phyloP scores from a whole-genome alignment of 1,284 basidiomycete genomes.

The Marasmius tenuissimus region DNA sequence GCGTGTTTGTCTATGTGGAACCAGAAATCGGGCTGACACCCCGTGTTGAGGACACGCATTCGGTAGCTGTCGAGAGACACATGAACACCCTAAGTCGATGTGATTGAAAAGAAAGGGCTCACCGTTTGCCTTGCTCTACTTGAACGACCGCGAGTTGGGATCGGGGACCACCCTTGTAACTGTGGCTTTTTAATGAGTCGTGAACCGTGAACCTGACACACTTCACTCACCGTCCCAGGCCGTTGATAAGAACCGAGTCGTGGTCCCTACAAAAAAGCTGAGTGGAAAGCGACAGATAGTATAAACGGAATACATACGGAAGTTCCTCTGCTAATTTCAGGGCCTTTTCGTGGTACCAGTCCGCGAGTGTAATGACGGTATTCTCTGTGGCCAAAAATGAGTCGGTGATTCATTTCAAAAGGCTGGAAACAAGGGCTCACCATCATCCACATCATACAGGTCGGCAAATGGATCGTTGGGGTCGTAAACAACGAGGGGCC shows the following conservation, averaged over 20 bases:
- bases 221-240: conserved; percentile 34
- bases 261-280: conserved; percentile 19
- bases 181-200: background rate
- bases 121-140: conserved; percentile 25
- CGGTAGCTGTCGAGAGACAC: conserved; percentile 23
- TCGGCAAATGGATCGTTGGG: conserved; percentile 11
- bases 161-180: conserved; percentile 16
- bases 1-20: conserved; percentile 43
- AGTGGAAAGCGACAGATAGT: background rate
- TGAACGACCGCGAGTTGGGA: conserved; percentile 28
- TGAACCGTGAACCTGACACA: background rate
- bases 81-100: background rate
- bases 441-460: conserved; percentile 26
- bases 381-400: conserved; percentile 18
- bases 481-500: conserved; percentile 16
- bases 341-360: conserved; percentile 27
- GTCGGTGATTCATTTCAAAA: background rate
- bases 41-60: conserved; percentile 34
- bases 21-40: conserved; percentile 33
- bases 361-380: conserved; percentile 37
- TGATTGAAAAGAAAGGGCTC: conserved; percentile 6
- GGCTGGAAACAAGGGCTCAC: conserved; percentile 17
- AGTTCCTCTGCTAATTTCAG: background rate
- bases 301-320: conserved; percentile 1
- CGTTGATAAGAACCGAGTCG: conserved; percentile 39